Base-by-base conservation (phyloP, 2,329 filamentous ascomycete genomes). In the Talaromyces sp. region DNA sequence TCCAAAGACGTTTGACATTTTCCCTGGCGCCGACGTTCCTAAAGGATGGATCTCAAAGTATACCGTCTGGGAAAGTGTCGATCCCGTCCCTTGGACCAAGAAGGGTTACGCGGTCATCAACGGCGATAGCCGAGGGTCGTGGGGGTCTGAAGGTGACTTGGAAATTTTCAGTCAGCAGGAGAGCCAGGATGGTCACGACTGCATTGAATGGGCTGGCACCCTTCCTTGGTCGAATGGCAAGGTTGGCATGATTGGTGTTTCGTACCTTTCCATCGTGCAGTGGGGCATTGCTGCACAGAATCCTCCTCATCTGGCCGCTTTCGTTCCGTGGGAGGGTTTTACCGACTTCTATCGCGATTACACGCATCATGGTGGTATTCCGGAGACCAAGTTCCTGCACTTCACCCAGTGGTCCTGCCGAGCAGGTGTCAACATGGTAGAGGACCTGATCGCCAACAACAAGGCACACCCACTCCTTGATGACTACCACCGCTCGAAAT, bases 181-280 rank as follows among this genome's bases (percentile, higher is more conserved):
- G n/a, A 31, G 37, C 7, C 11, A 27, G n/a, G 58, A 60, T 24
- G 35, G 41, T 19, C 27, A 60, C 27, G 58, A 60, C 24, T 10
- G 37, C n/a, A 47, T 60, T 47, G 58, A 60, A n/a, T 60, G 11
- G 11, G 10, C 35, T 9, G 58, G 19, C n/a, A 14, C 5, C 5
- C 58, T 24, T 7, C 58, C 58, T 8, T 60, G 58, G 58, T 27
- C n/a, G 11, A 60, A 60, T 22, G 58, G 58, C 24, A 16, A n/a
- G 11, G 58, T 60, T 14, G 19, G 5, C 1, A 16, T 60, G 5
- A 45, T 22, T 5, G 58, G 58, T 10, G 47, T 27, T 22, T 60
- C 58, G 8, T 60, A 31, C 19, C 24, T 45, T 9, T 37, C 58
- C 8, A 47, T 22, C 13, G 41, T 10, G 6, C 58, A 60, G n/a